These are phyloP conservation scores for Dillenia suffruticosa DNA, from an alignment of 164 flowering plant species.

Conservation along the genomic window DNA sequence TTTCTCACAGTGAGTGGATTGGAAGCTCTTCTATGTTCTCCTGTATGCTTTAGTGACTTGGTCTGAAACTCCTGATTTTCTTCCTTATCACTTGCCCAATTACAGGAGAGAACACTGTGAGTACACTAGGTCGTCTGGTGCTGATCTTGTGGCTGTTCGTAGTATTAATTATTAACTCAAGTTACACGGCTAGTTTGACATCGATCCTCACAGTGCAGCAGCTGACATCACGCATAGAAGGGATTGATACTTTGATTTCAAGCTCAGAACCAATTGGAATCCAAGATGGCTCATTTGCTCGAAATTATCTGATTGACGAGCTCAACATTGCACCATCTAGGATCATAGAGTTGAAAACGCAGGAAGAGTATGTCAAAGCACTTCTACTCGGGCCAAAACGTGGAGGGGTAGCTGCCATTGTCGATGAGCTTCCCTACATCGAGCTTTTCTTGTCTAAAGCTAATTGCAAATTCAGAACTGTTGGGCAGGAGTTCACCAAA, in stretches of 20 bases:
- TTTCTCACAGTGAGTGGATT: constrained; percentile 72
- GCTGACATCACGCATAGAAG: constrained; percentile 66
- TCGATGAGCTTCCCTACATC: constrained; percentile 88
- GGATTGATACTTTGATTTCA: constrained; percentile 67
- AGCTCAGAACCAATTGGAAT: constrained; percentile 66
- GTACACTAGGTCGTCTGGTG: constrained; percentile 77
- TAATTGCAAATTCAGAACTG: constrained; percentile 55
- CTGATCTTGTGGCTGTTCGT: constrained; percentile 89
- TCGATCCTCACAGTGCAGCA: constrained; percentile 92
- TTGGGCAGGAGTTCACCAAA: constrained; percentile 85
- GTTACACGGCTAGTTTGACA: constrained; percentile 97
- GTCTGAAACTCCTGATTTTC: neutral
- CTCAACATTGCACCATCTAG: constrained; percentile 63
- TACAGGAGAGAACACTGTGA: constrained; percentile 85
- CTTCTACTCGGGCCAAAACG: constrained; percentile 56
- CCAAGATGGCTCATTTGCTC: constrained; percentile 86
- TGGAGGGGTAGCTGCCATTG: constrained; percentile 91
- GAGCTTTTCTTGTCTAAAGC: constrained; percentile 54
- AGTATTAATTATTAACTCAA: constrained; percentile 85
- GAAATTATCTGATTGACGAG: constrained; percentile 61
- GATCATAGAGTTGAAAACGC: constrained; percentile 31
- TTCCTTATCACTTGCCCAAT: neutral
- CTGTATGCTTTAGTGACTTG: neutral
- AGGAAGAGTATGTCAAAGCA: constrained; percentile 42
- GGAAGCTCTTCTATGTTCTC: neutral